Percentiles rank a stretch among this genome's conserved stretches.
Conservation (phyloP, 768 basidiomycete species). For the Lactarius pseudohatsudake region DNA sequence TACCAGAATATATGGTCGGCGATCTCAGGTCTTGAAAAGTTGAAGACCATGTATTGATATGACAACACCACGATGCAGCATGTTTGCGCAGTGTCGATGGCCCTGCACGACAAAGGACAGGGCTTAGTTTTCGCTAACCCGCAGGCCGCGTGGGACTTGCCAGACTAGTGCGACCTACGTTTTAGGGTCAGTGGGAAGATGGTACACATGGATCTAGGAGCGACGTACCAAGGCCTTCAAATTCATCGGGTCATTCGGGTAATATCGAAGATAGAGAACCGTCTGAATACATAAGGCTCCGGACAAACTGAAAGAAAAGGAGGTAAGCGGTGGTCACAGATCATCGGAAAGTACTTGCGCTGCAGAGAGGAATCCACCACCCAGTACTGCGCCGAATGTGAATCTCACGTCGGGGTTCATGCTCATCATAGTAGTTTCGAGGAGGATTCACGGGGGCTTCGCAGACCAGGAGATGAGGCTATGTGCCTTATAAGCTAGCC, state of each 20-base stretch:
- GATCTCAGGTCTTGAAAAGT: slow-evolving; percentile 1
- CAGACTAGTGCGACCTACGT: slow-evolving; percentile 17
- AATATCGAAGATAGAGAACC: slow-evolving; percentile 18
- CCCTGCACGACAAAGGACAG: background rate
- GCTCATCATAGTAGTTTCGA: background rate
- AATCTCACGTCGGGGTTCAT: slow-evolving; percentile 19
- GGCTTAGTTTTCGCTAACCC: background rate
- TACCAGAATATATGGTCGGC: slow-evolving; percentile 15
- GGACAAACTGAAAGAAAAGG: slow-evolving; percentile 10
- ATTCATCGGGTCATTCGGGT: slow-evolving; percentile 7
- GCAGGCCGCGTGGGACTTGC: slow-evolving; percentile 2
- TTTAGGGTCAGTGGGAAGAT: background rate
- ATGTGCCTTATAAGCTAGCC: slow-evolving; percentile 1
- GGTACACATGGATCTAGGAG: background rate
- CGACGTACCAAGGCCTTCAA: slow-evolving; percentile 21
- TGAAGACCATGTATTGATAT: slow-evolving; percentile 21
- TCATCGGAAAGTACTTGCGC: slow-evolving; percentile 6
- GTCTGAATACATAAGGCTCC: slow-evolving; percentile 14
- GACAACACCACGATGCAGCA: slow-evolving; percentile 4
- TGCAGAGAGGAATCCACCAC: slow-evolving; percentile 13
- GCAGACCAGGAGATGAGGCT: background rate
- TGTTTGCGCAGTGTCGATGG: slow-evolving; percentile 16
- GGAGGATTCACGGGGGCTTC: background rate
- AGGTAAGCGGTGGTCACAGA: background rate
- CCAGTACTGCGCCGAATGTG: slow-evolving; percentile 16